Evolutionary conservation across 148 eudicot species (phyloP).

Genomic region (Pharnaceum exiguum): DNA sequence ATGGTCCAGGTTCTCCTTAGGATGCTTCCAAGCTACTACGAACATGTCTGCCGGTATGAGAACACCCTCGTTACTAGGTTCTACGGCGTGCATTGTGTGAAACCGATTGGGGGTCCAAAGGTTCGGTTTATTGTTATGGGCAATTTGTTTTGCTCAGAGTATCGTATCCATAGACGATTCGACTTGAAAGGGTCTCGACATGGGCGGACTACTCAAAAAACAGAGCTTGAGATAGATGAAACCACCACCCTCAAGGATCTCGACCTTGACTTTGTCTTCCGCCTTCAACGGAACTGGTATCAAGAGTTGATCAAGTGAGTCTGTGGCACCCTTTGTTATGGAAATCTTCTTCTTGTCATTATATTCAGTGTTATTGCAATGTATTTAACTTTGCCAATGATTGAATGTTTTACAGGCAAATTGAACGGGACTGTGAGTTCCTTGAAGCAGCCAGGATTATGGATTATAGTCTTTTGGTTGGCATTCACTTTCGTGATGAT

Average conservation of each 20-base stretch:
- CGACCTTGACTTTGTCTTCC: constrained; percentile 82
- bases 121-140: constrained; percentile 97
- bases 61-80: constrained; percentile 83
- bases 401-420: constrained; percentile 47
- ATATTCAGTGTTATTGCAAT: neutral
- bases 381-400: neutral
- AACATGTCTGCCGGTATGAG: constrained; percentile 75
- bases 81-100: constrained; percentile 91
- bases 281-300: constrained; percentile 80
- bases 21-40: constrained; percentile 95
- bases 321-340: neutral
- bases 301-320: constrained; percentile 89
- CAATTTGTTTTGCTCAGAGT: constrained; percentile 87
- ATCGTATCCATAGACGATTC: constrained; percentile 82
- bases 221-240: constrained; percentile 86
- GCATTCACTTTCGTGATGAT: constrained; percentile 84
- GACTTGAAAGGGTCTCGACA: constrained; percentile 95
- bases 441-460: constrained; percentile 84
- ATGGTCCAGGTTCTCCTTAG: constrained; percentile 74
- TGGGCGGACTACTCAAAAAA: constrained; percentile 77
- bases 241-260: constrained; percentile 97
- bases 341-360: neutral
- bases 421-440: constrained; percentile 91
- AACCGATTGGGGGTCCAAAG: constrained; percentile 90
- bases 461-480: constrained; percentile 97